Base-by-base conservation (phyloP, 495 filamentous ascomycete genomes). In the Filosporella fistucella region DNA sequence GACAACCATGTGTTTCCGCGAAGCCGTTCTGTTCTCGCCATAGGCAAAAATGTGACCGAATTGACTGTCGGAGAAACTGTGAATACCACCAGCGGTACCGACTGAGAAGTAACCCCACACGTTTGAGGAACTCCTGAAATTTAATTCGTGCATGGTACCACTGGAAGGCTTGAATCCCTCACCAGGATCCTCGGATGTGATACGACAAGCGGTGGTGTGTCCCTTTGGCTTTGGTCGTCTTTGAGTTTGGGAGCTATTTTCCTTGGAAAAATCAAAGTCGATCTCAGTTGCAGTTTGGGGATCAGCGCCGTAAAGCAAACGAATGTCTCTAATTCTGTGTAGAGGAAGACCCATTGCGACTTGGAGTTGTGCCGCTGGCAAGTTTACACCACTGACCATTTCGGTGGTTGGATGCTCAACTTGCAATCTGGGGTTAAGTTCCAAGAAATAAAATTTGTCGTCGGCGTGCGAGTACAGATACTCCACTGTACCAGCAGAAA, bases 101-200 rank as follows among this genome's bases (percentile, higher is more conserved):
- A 99, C 93, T 25, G 93, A 99, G 82, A 99, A 99, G 69, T 99
- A 99, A 76, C 93, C 93, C 93, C 93, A 99, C 30, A 96, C 93
- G 59, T 99, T 99, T 35, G 93, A 96, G 57, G 91, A 96, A 72
- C 84, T 89, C 49, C 93, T 79, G 83, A 99, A 99, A 75, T 99
- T 99, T 57, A 99, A 74, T 63, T 99, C 93, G 71, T 96, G 93
- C 83, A 99, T 93, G 49, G 89, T 95, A 80, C 93, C 93, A 61
- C 89, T 91, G 17, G 93, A 99, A 44, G 93, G 93, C 77, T 99
- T 99, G 81, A 99, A 99, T 24, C 93, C 93, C 77, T 99, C 93
- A 54, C 91, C 93, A 13, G 93, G 93, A 66, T 99, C 93, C 69
- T 99, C 93, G 1, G 94, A 99, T 22, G 93, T 99, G 70, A 99